These are phyloP conservation scores for Kodamaea jinghongensis DNA, from an alignment of 805 yeast species.

Conservation along the genomic window DNA sequence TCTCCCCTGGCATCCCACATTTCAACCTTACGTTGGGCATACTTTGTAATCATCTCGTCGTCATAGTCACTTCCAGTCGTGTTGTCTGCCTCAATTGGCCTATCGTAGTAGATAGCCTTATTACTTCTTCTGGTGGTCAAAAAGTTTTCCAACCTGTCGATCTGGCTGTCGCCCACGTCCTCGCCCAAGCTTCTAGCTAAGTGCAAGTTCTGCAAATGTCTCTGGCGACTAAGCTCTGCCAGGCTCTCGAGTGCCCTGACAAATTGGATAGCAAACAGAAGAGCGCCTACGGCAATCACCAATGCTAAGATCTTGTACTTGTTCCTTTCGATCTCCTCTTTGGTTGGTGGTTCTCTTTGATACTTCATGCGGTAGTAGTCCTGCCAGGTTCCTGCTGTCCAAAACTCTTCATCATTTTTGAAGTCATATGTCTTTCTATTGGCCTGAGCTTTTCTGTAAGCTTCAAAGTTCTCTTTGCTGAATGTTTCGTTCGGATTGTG, in stretches of 20 bases:
- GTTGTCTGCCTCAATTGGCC: constrained; percentile 8
- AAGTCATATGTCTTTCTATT: constrained; percentile 32
- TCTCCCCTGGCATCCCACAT: constrained; percentile 3
- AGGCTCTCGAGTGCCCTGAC: constrained; percentile 37
- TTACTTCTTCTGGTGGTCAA: constrained; percentile 31
- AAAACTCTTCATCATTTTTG: constrained; percentile 43
- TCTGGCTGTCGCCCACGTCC: constrained; percentile 17
- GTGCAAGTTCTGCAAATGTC: background rate
- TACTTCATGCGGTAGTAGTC: constrained; percentile 49
- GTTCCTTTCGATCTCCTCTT: constrained; percentile 39
- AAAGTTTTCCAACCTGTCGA: constrained; percentile 34
- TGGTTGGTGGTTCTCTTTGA: constrained; percentile 37
- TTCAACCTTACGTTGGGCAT: constrained; percentile 27
- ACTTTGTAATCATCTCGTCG: constrained; percentile 28
- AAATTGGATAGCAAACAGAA: constrained; percentile 40
- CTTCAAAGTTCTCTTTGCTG: constrained; percentile 24
- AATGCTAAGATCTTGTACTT: constrained; percentile 44
- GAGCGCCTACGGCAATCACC: constrained; percentile 34
- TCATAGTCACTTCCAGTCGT: constrained; percentile 23
- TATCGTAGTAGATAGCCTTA: constrained; percentile 19
- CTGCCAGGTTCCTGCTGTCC: constrained; percentile 67
- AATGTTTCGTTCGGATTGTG: constrained; percentile 10
- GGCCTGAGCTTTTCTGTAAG: constrained; percentile 37
- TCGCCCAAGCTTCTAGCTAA: background rate
- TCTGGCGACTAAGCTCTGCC: constrained; percentile 28